Conservation (phyloP, 2,329 filamentous ascomycete genomes). For the Fusarium nematophilum region DNA sequence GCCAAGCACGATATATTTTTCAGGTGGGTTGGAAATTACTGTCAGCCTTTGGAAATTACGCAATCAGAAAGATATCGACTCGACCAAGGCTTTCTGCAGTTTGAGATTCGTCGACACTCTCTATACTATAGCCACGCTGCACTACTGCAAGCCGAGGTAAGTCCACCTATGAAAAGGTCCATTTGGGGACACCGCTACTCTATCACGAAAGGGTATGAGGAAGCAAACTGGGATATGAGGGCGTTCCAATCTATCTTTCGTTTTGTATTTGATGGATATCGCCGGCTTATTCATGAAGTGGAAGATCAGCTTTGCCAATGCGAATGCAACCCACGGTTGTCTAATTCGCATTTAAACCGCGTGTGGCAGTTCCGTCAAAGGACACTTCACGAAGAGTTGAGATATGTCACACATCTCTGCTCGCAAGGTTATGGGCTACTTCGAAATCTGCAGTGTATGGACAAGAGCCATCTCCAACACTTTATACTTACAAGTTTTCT, state of each 20-base stretch:
- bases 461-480: background rate
- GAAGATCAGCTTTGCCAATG: slow-evolving; percentile 7
- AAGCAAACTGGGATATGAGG: slow-evolving; percentile 3
- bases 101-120: slow-evolving; percentile 11
- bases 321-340: too few relatives aligned
- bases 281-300: slow-evolving; percentile 8
- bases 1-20: background rate
- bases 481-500: slow-evolving; percentile 10
- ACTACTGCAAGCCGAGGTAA: background rate
- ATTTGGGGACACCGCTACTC: background rate
- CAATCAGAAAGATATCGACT: slow-evolving; percentile 2
- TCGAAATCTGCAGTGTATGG: slow-evolving; percentile 1
- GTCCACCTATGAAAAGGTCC: background rate
- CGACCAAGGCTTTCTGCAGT: slow-evolving; percentile 4
- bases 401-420: slow-evolving; percentile 6
- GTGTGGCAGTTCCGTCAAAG: slow-evolving; percentile 1
- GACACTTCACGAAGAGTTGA: slow-evolving; percentile 5
- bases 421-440: slow-evolving; percentile 5
- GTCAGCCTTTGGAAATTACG: background rate
- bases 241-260: slow-evolving; percentile 8
- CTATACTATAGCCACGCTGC: slow-evolving; percentile 1
- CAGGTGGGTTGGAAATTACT: background rate
- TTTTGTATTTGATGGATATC: slow-evolving; percentile 10
- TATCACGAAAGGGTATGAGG: background rate
- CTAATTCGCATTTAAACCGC: too few relatives aligned